Conservation (phyloP, 805 yeast species). For the Kodamaea nitidulidarum region DNA sequence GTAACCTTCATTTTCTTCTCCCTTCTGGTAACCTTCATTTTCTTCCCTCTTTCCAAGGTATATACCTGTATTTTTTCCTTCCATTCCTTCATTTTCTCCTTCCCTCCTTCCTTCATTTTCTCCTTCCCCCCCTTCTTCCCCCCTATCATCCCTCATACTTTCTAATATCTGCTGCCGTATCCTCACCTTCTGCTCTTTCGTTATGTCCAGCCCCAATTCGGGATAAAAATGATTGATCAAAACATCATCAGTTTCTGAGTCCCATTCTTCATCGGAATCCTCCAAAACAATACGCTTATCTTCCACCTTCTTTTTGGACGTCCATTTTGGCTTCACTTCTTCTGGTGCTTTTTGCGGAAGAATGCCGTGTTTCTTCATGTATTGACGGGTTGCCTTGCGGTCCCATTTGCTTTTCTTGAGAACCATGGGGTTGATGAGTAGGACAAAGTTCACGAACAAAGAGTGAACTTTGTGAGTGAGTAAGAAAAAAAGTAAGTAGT, state of each 20-base stretch:
- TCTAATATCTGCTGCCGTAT: constrained; percentile 33
- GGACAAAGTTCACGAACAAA: no score
- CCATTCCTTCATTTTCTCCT: constrained; percentile 10
- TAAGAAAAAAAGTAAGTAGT: no score
- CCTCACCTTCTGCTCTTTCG: constrained; percentile 32
- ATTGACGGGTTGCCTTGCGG: constrained; percentile 37
- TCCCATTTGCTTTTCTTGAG: constrained; percentile 43
- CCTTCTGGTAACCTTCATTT: no score
- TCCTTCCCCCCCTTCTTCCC: constrained; percentile 5
- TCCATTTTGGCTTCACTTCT: constrained; percentile 27
- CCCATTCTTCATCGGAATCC: constrained; percentile 34
- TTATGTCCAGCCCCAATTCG: constrained; percentile 27
- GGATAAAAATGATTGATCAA: constrained; percentile 40
- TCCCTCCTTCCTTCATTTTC: constrained; percentile 12
- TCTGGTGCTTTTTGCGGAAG: constrained; percentile 15
- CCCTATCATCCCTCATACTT: constrained; percentile 19
- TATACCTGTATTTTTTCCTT: constrained; percentile 3
- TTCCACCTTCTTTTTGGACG: constrained; percentile 21
- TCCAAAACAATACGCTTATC: constrained; percentile 17
- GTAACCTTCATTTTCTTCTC: no score
- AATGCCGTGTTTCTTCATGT: constrained; percentile 39
- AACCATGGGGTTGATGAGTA: no score
- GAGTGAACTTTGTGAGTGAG: no score
- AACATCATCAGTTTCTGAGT: constrained; percentile 36
- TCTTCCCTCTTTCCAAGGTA: constrained; percentile 9